These are phyloP conservation scores for Lindgomyces ingoldianus DNA, from an alignment of 495 filamentous ascomycete species.

Conservation along the genomic window DNA sequence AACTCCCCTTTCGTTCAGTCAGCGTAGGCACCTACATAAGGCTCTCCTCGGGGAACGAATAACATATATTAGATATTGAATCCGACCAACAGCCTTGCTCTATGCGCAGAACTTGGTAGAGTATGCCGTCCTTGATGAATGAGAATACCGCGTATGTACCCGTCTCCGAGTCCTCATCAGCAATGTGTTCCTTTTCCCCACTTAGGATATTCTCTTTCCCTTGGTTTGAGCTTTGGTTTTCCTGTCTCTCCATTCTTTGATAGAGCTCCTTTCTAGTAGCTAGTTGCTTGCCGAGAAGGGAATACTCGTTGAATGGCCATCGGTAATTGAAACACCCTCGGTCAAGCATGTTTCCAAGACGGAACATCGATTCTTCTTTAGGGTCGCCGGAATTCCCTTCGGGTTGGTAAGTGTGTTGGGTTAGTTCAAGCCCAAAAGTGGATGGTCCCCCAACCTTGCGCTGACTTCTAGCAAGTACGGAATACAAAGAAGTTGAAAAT, in stretches of 20 bases:
- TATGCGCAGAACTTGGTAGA: slow-evolving; percentile 15
- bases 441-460: slow-evolving; percentile 1
- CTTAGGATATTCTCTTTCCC: not conserved
- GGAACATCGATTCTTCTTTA: not conserved
- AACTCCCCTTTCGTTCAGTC: not conserved
- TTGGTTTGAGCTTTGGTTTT: no score
- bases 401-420: not conserved
- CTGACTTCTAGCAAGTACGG: slow-evolving; percentile 1
- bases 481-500: slow-evolving; percentile 3
- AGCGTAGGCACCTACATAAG: not conserved
- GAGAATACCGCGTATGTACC: slow-evolving; percentile 14
- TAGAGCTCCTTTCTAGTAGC: not conserved
- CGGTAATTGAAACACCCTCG: slow-evolving; percentile 17
- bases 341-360: not conserved
- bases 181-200: not conserved
- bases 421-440: slow-evolving; percentile 12
- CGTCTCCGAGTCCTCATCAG: not conserved
- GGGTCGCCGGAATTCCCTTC: not conserved
- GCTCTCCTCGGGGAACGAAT: not conserved
- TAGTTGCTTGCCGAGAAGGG: not conserved
- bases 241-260: not conserved
- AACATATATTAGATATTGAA: not conserved
- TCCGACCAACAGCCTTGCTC: slow-evolving; percentile 10
- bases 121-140: slow-evolving; percentile 3
- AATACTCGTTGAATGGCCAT: slow-evolving; percentile 14